These are phyloP conservation scores for Cnidoscolus chayamansa DNA, from an alignment of 441 rosid genomes.

Conservation along the genomic window DNA sequence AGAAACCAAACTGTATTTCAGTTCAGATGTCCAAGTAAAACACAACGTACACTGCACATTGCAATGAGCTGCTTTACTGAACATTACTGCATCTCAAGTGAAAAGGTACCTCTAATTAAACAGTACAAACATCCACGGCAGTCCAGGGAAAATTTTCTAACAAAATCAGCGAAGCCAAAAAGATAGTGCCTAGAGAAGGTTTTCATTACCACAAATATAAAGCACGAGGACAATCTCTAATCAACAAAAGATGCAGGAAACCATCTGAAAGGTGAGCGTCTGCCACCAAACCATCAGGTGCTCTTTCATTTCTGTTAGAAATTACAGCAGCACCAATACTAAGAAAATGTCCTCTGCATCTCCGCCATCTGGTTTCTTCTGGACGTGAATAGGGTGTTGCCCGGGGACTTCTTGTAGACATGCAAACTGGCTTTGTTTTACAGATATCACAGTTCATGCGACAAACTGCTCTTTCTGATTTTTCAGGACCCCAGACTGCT, in stretches of 20 bases:
- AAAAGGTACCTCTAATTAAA: background rate
- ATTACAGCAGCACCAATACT: constrained; percentile 89
- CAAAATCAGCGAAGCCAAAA: background rate
- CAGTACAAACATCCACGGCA: constrained; percentile 5
- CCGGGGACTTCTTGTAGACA: constrained; percentile 21
- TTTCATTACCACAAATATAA: constrained; percentile 67
- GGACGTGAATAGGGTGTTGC: constrained; percentile 32
- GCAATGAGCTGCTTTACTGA: background rate
- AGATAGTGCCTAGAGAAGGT: background rate
- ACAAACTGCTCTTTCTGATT: constrained; percentile 58
- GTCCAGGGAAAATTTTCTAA: background rate
- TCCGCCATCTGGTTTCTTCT: constrained; percentile 57
- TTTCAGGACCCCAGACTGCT: constrained; percentile 36
- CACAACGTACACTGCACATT: background rate
- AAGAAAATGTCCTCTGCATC: constrained; percentile 63
- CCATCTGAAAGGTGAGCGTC: constrained; percentile 97
- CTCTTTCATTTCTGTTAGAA: constrained; percentile 82
- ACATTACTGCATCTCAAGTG: background rate
- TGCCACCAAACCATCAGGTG: constrained; percentile 93
- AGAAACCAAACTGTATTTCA: background rate
- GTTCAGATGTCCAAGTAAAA: background rate
- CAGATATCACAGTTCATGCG: constrained; percentile 67
- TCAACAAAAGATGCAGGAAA: constrained; percentile 79
- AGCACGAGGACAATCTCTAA: constrained; percentile 79
- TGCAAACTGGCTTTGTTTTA: constrained; percentile 33